Conservation (phyloP, 225 moss, liverwort and hornwort species). For the Marchantia paleacea region DNA sequence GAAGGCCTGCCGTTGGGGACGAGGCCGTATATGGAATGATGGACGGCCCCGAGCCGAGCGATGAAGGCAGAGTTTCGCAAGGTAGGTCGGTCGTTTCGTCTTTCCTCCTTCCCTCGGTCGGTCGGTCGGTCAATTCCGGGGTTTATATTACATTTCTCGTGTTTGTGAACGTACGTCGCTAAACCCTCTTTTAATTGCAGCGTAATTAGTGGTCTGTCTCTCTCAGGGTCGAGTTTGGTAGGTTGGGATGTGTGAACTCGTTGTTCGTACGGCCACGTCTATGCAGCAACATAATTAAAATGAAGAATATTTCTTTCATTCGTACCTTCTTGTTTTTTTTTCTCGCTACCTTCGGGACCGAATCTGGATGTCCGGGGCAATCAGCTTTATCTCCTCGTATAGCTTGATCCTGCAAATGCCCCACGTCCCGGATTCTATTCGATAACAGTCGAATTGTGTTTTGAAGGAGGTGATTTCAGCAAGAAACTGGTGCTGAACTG, state of each 20-base stretch:
- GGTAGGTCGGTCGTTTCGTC: conserved; percentile 25
- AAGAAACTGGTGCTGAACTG: too few relatives aligned
- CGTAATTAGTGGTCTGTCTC: background rate
- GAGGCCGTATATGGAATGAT: conserved; percentile 22
- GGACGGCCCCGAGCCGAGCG: conserved; percentile 33
- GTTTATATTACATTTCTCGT: background rate
- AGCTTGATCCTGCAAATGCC: too few relatives aligned
- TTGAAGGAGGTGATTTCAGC: too few relatives aligned
- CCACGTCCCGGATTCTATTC: too few relatives aligned
- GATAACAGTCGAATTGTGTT: too few relatives aligned
- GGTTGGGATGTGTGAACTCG: background rate
- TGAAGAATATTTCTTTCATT: background rate
- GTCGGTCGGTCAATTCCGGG: background rate
- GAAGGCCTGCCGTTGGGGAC: conserved; percentile 22
- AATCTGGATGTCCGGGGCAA: too few relatives aligned
- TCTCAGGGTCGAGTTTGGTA: background rate
- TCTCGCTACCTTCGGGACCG: too few relatives aligned
- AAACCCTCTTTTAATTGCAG: background rate
- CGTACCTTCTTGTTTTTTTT: background rate
- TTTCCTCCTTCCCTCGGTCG: too few relatives aligned
- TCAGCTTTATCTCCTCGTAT: too few relatives aligned
- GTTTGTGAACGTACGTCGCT: background rate
- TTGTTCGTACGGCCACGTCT: background rate
- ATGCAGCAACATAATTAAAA: background rate
- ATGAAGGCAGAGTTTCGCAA: conserved; percentile 40